phyloP scores from a whole-genome alignment of 2,329 filamentous ascomycete species.

The Xenoacremonium recifei region DNA sequence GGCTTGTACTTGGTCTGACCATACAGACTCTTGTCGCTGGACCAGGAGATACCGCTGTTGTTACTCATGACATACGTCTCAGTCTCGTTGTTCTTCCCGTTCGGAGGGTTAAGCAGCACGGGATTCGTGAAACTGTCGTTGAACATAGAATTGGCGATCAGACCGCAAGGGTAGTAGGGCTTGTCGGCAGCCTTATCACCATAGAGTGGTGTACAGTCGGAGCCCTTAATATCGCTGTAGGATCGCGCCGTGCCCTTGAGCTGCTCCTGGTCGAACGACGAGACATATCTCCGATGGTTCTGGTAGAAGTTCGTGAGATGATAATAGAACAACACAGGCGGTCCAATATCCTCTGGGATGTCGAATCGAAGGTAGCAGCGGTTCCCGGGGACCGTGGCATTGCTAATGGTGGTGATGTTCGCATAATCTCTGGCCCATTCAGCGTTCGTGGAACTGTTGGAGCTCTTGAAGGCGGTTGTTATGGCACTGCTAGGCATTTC shows the following conservation, averaged over 20 bases:
- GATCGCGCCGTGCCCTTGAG: slow-evolving; percentile 67
- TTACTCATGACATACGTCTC: slow-evolving; percentile 73
- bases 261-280: slow-evolving; percentile 81
- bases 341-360: slow-evolving; percentile 74
- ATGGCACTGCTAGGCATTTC: slow-evolving; percentile 59
- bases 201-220: slow-evolving; percentile 74
- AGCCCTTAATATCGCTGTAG: slow-evolving; percentile 58
- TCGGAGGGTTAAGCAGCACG: slow-evolving; percentile 52
- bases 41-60: slow-evolving; percentile 78
- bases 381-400: slow-evolving; percentile 36
- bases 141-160: slow-evolving; percentile 96
- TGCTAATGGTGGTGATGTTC: slow-evolving; percentile 39
- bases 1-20: slow-evolving; percentile 64
- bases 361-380: slow-evolving; percentile 76
- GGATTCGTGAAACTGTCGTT: slow-evolving; percentile 84
- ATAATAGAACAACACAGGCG: slow-evolving; percentile 92
- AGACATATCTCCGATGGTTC: slow-evolving; percentile 95
- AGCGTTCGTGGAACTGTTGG: slow-evolving; percentile 37
- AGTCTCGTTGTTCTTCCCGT: slow-evolving; percentile 27
- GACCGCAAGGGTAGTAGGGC: slow-evolving; percentile 89
- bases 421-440: slow-evolving; percentile 43
- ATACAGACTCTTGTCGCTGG: slow-evolving; percentile 78
- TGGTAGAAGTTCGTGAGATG: slow-evolving; percentile 97
- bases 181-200: slow-evolving; percentile 50
- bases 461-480: slow-evolving; percentile 68